Percentiles rank a stretch among this genome's conserved stretches.
These are phyloP conservation scores for Septoria petroselini DNA, from an alignment of 2,329 filamentous ascomycete genomes.

Conservation along the genomic window DNA sequence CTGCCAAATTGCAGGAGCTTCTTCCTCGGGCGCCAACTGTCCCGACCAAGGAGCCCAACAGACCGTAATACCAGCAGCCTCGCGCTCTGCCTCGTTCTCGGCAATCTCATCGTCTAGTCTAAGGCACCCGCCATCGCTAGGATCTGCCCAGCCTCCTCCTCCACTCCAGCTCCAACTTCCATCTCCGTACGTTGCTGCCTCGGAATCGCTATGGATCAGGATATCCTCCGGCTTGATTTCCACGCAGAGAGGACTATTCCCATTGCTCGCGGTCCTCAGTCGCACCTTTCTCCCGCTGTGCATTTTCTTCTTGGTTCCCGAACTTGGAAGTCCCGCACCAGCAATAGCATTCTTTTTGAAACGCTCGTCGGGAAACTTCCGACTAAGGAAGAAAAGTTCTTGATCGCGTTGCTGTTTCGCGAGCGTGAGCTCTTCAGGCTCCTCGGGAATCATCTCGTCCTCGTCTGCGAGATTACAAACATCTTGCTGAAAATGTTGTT, in stretches of 20 bases:
- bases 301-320: too few species aligned
- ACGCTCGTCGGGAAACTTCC: slow-evolving; percentile 14
- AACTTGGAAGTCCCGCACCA: too few species aligned
- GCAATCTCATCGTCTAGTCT: slow-evolving; percentile 22
- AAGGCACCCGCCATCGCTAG: slow-evolving; percentile 4
- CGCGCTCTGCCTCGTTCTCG: slow-evolving; percentile 16
- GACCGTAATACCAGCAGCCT: slow-evolving; percentile 15
- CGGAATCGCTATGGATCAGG: not conserved
- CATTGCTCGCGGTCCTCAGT: not conserved
- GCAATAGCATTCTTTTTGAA: too few species aligned
- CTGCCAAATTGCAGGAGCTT: not conserved
- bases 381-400: slow-evolving; percentile 11
- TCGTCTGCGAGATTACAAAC: too few species aligned
- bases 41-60: slow-evolving; percentile 10
- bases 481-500: too few species aligned
- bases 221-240: slow-evolving; percentile 32
- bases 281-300: slow-evolving; percentile 20
- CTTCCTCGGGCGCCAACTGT: slow-evolving; percentile 7
- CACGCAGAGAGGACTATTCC: slow-evolving; percentile 21
- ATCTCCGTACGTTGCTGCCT: not conserved
- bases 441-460: too few species aligned
- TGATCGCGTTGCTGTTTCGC: slow-evolving; percentile 8
- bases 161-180: slow-evolving; percentile 12
- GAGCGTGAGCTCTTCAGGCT: not conserved
- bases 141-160: slow-evolving; percentile 12